Evolutionary conservation across 805 yeast genomes (phyloP), one percentile per base, ranked within the genome.

Genomic region (Jamesozyma piceae): DNA sequence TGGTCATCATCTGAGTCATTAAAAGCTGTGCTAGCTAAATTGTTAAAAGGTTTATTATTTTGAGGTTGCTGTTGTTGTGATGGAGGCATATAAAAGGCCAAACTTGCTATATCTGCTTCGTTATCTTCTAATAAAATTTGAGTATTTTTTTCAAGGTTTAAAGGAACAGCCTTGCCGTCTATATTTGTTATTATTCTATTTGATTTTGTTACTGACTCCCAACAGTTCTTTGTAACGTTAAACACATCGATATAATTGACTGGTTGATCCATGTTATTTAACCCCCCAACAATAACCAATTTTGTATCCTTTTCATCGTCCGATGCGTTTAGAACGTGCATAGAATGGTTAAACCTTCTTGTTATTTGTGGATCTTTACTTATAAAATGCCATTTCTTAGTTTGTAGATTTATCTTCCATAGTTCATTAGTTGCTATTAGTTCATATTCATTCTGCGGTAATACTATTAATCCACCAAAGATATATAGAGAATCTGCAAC

Each of bases 341-440:
- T 59, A 20, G 73, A 65, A 53, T 78, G 85, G 45, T 73, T 72
- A 53, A 63, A 81, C 43, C 88, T 64, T 15, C 60, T 58, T 4
- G 66, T 52, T 9, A 64, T 53, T 9, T 61, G 62, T 2, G 68
- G 59, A 24, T 51, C 54, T n/a, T 60, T 60, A 20, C 72, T 73
- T 2, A 80, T 53, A 38, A 76, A 67, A 1, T 55, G 54, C 90
- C 92, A 83, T 10, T 58, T 57, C 40, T 65, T 67, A 3, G 72
- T 62, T 31, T 67, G 69, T 33, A 79, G 57, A 55, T 79, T 73
- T 49, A 80, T 76, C 50, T 72, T 72, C 90, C 92, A 84, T 21
- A 81, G 59, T 50, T 84, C 92, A 51, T 79, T 79, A 5, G 72
- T 57, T 0, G 84, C 75, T 11, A 58, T 54, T 14, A 72, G 48